Percentiles rank a stretch among this genome's conserved stretches.
phyloP scores from a whole-genome alignment of 345 rosid genomes.

The Sonneratia caseolaris region DNA sequence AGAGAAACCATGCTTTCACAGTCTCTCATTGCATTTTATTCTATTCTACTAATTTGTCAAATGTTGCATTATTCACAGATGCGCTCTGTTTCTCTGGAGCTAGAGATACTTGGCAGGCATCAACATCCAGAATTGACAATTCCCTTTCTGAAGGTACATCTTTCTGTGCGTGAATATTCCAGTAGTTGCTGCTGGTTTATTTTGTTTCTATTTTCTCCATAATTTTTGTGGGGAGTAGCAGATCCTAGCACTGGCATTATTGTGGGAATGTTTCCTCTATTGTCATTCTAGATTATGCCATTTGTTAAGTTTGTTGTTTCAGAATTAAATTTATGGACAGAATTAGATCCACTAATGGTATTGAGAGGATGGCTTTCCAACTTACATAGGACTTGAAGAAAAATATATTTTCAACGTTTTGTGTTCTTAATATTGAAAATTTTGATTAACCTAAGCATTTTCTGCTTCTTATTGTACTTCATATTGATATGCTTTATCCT shows the following conservation, averaged over 20 bases:
- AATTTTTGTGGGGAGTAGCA: neutral
- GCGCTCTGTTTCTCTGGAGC: constrained; percentile 67
- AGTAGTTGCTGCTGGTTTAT: neutral
- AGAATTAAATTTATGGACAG: no score
- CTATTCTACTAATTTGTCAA: constrained; percentile 2
- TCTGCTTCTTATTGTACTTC: no score
- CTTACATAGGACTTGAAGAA: no score
- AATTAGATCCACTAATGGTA: no score
- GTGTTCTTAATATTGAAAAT: neutral
- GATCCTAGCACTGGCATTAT: neutral
- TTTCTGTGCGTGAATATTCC: neutral
- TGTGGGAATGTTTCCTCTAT: neutral
- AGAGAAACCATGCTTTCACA: neutral
- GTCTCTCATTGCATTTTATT: neutral
- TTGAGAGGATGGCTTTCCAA: no score
- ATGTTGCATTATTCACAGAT: constrained; percentile 40
- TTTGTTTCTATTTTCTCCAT: neutral
- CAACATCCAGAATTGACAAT: constrained; percentile 79
- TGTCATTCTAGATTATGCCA: no score
- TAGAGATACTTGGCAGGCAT: constrained; percentile 87
- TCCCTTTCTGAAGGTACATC: constrained; percentile 72
- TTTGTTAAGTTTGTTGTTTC: no score
- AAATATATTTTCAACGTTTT: neutral
- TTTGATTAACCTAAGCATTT: no score
- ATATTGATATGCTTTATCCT: neutral